Conservation (phyloP, 306 rosid genomes). For the Rubus parviflorus region DNA sequence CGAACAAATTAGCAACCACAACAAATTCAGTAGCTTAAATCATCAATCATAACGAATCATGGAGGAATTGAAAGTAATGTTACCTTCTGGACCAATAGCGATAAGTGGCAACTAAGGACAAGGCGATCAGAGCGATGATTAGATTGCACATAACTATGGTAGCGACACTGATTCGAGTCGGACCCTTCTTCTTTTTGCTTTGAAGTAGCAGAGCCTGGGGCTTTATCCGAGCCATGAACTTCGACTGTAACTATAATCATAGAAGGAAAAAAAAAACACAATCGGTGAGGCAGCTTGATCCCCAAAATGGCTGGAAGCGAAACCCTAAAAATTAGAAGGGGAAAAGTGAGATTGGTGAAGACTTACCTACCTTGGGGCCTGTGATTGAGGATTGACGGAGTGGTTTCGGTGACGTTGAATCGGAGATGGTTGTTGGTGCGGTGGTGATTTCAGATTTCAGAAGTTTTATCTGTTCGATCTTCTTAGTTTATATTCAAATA, state of each 20-base stretch:
- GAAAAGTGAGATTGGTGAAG: not conserved
- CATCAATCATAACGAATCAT: not conserved
- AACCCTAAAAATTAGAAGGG: not conserved
- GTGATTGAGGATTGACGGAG: not conserved
- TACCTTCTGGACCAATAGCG: conserved; percentile 40
- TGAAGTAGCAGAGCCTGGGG: conserved; percentile 41
- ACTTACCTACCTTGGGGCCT: not conserved
- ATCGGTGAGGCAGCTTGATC: conserved; percentile 4
- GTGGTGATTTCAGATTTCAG: not conserved
- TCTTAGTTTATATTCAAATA: not conserved
- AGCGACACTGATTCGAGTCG: conserved; percentile 38
- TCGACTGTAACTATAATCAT: conserved; percentile 11
- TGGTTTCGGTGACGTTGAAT: not conserved
- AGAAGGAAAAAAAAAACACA: not conserved
- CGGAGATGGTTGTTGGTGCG: not conserved
- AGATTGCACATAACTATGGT: conserved; percentile 37
- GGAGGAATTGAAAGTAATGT: not conserved
- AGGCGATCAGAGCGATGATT: conserved; percentile 29
- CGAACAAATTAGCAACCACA: not conserved
- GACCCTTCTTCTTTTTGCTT: conserved; percentile 48
- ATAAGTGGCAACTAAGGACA: conserved; percentile 37
- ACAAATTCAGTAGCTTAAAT: conserved; percentile 1
- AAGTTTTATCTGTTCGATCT: not conserved
- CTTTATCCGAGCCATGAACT: conserved; percentile 41
- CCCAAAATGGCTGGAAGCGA: not conserved